Percentiles rank a stretch among this genome's conserved stretches.
These are phyloP conservation scores for Endoconidiophora laricicola DNA, from an alignment of 2,329 filamentous ascomycete species.

Conservation along the genomic window DNA sequence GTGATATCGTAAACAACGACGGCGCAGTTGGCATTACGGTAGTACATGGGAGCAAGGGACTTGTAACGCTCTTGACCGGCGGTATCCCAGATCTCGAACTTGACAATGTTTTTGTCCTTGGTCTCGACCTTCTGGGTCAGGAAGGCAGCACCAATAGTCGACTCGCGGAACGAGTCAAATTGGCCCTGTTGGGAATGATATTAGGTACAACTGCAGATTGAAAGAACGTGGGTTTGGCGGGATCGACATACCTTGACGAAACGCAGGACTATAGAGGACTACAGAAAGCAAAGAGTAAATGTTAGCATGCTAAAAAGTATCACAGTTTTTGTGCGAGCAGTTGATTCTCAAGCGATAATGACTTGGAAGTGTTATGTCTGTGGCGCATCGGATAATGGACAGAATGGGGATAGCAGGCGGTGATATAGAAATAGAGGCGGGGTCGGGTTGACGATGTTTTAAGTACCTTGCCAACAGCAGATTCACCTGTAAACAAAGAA, in stretches of 20 bases:
- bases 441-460: background rate
- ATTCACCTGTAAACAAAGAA: slow-evolving; percentile 47
- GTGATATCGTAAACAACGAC: slow-evolving; percentile 99
- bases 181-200: slow-evolving; percentile 50
- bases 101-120: slow-evolving; percentile 95
- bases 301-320: slow-evolving; percentile 5
- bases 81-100: slow-evolving; percentile 99
- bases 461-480: slow-evolving; percentile 88
- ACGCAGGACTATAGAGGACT: slow-evolving; percentile 94
- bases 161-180: slow-evolving; percentile 96
- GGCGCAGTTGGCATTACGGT: slow-evolving; percentile 96
- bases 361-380: background rate
- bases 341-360: background rate
- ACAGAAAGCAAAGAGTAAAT: slow-evolving; percentile 16
- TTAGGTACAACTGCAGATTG: background rate
- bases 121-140: slow-evolving; percentile 97
- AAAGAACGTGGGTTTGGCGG: background rate
- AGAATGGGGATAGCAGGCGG: background rate
- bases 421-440: background rate
- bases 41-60: slow-evolving; percentile 98
- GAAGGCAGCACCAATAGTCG: slow-evolving; percentile 95
- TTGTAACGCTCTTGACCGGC: slow-evolving; percentile 98
- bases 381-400: background rate
- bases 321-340: background rate
- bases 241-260: slow-evolving; percentile 70